These are phyloP conservation scores for Coemansia sp. DNA, from an alignment of 192 early-diverging fungal genomes.

Conservation along the genomic window DNA sequence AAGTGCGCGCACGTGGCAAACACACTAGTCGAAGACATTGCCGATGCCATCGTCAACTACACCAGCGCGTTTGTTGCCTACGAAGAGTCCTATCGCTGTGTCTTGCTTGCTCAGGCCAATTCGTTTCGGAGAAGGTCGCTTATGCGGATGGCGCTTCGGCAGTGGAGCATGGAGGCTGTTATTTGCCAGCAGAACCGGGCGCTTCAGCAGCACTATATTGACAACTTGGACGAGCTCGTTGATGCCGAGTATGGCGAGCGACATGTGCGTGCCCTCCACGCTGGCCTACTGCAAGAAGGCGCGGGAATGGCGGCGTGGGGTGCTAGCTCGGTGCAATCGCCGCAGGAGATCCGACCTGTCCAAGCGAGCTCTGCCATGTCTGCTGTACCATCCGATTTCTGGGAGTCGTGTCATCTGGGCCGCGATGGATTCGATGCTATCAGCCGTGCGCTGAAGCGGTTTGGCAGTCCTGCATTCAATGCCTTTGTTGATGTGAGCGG, in stretches of 20 bases:
- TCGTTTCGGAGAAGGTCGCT: slow-evolving; percentile 24
- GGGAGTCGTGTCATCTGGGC: slow-evolving; percentile 50
- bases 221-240: slow-evolving; percentile 33
- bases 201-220: slow-evolving; percentile 37
- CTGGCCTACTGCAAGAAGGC: not conserved
- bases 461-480: slow-evolving; percentile 18
- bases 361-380: not conserved
- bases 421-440: slow-evolving; percentile 31
- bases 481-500: slow-evolving; percentile 14
- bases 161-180: slow-evolving; percentile 37
- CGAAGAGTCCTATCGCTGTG: slow-evolving; percentile 37
- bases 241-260: slow-evolving; percentile 25
- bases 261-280: not conserved
- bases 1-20: slow-evolving; percentile 8
- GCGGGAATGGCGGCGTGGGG: not conserved
- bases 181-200: slow-evolving; percentile 33
- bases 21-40: slow-evolving; percentile 28
- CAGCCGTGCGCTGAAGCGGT: slow-evolving; percentile 13
- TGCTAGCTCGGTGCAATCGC: not conserved
- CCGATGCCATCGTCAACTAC: slow-evolving; percentile 37
- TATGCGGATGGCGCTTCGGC: slow-evolving; percentile 21
- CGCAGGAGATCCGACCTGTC: not conserved
- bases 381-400: slow-evolving; percentile 27
- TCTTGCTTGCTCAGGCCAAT: slow-evolving; percentile 38
- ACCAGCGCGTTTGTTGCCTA: slow-evolving; percentile 43